Percentiles rank a stretch among this genome's conserved stretches.
These are phyloP conservation scores for Tolypocladium cylindrosporum DNA, from an alignment of 2,329 filamentous ascomycete genomes.

Conservation along the genomic window DNA sequence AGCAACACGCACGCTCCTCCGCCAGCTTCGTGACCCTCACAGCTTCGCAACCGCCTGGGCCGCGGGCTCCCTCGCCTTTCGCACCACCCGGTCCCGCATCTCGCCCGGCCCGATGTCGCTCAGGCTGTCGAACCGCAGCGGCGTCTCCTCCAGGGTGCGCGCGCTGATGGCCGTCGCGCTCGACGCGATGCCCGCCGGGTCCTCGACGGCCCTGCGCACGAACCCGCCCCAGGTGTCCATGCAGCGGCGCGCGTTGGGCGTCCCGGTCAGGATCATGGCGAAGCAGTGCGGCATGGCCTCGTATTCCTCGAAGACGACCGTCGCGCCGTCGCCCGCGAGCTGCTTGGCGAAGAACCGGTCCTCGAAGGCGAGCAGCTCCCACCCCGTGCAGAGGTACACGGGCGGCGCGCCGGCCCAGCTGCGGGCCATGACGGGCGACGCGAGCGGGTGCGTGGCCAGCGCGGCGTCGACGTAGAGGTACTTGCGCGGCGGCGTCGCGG, in stretches of 20 bases:
- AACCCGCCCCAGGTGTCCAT: slow-evolving; percentile 48
- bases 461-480: slow-evolving; percentile 45
- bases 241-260: slow-evolving; percentile 38
- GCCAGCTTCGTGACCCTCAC: slow-evolving; percentile 2
- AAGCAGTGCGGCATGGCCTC: slow-evolving; percentile 78
- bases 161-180: slow-evolving; percentile 37
- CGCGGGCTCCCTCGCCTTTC: slow-evolving; percentile 11
- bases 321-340: slow-evolving; percentile 46
- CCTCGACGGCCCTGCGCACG: slow-evolving; percentile 30
- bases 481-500: slow-evolving; percentile 40
- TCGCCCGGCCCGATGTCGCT: slow-evolving; percentile 32
- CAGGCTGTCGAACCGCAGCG: slow-evolving; percentile 32
- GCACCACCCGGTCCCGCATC: slow-evolving; percentile 27
- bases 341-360: slow-evolving; percentile 47
- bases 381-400: slow-evolving; percentile 57
- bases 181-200: slow-evolving; percentile 22
- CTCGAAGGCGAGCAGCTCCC: slow-evolving; percentile 65
- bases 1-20: background rate
- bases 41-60: slow-evolving; percentile 16
- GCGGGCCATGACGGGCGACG: slow-evolving; percentile 46
- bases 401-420: slow-evolving; percentile 57
- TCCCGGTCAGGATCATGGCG: slow-evolving; percentile 41
- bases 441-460: slow-evolving; percentile 55
- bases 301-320: slow-evolving; percentile 60
- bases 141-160: slow-evolving; percentile 38